Percentiles rank a stretch among this genome's conserved stretches.
phyloP scores from a whole-genome alignment of 805 yeast species.

The Nakazawaea sp. region DNA sequence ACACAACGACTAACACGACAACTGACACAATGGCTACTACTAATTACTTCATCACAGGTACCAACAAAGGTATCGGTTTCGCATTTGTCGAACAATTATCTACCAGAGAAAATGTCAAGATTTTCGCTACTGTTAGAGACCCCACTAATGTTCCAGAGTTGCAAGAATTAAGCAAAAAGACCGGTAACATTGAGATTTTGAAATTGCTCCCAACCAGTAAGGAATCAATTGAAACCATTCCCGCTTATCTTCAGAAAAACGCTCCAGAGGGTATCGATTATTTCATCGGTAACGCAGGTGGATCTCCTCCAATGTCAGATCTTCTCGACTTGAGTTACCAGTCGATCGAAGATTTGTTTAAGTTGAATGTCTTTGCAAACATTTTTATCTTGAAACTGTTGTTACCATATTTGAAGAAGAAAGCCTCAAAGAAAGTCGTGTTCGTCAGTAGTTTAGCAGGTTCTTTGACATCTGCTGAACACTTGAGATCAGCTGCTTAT shows the following conservation, averaged over 20 bases:
- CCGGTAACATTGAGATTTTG: conserved; percentile 17
- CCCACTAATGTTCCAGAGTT: conserved; percentile 9
- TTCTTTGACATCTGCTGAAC: conserved; percentile 14
- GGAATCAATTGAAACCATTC: no score
- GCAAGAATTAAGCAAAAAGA: not conserved
- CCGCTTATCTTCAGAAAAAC: no score
- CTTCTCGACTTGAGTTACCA: conserved; percentile 3
- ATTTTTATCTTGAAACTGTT: conserved; percentile 16
- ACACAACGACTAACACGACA: no score
- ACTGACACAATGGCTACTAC: no score
- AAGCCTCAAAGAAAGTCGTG: conserved; percentile 17
- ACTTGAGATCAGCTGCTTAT: conserved; percentile 22
- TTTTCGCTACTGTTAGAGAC: conserved; percentile 12
- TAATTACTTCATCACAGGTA: conserved; percentile 20
- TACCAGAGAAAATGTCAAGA: not conserved
- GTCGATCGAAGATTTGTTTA: conserved; percentile 13
- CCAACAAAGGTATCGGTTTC: conserved; percentile 22
- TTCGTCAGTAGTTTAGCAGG: conserved; percentile 22
- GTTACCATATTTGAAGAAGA: conserved; percentile 16
- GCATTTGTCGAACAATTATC: conserved; percentile 14
- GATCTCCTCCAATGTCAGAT: conserved; percentile 6
- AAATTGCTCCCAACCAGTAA: no score
- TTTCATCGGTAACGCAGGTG: conserved; percentile 22
- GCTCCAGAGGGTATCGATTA: no score
- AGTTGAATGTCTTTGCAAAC: conserved; percentile 20